Evolutionary conservation across 2,329 filamentous ascomycete species (phyloP), one percentile per base, ranked within the genome.

Genomic region (Blastomyces percursus): DNA sequence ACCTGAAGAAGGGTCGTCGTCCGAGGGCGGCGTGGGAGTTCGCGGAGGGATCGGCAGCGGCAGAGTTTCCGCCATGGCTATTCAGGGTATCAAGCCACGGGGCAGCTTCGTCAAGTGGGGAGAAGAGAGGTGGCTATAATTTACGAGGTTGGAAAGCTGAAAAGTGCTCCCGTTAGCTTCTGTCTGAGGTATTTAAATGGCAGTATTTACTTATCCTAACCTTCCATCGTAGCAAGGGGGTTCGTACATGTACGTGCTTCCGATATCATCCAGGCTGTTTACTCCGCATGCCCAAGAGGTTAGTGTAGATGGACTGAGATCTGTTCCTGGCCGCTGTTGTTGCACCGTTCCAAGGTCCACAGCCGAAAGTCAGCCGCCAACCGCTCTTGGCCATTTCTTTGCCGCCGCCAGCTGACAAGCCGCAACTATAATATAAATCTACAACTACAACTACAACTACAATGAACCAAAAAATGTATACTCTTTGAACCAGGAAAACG

Each of bases 11-110:
- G 67, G 62, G 65, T 72, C 69, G 67, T 80, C 77, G 67, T 80
- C 77, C 66, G 82, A 79, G 66, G 85, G 85, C 67, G 85, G 86
- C 68, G 86, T 86, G 14, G 85, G 85, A 40, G 86, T 86, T 67
- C 83, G 80, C 62, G 86, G 85, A 64, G 84, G 84, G 51, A 81
- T 73, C 63, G 83, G 83, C 65, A 85, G 79, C 60, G 84, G 81
- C 66, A 84, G 78, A 67, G 78, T 78, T 63, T 83, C 80, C 66
- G 83, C 83, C 85, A 87, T 88, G 52, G 63, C 62, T 58, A 42
- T 51, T 35, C 42, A 38, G 9, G 35, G 4, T 44, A n/a, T 59
- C 19, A 27, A 46, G 38, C 54, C 35, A 35, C 21, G 35, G 30
- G 42, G 35, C 40, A 44, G 44, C 32, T 52, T n/a, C 4, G 55